These are phyloP conservation scores for Polytrichum commune DNA, from an alignment of 225 moss, liverwort and hornwort genomes.

Conservation along the genomic window DNA sequence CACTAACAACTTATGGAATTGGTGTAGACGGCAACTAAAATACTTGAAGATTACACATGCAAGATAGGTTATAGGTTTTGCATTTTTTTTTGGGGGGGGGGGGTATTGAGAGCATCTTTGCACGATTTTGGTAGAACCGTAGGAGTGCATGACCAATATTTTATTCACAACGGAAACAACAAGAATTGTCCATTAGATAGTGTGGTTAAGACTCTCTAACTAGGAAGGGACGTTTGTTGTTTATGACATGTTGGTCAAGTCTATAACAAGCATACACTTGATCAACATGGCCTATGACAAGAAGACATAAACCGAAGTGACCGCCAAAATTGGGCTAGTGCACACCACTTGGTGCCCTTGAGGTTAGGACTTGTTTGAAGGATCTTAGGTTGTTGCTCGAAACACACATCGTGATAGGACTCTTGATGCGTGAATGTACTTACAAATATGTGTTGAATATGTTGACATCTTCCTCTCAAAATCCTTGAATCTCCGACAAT, in stretches of 20 bases:
- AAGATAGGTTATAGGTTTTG: no score
- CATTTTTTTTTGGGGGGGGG: neutral
- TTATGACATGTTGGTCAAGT: neutral
- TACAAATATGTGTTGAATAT: neutral
- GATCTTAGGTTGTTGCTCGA: neutral
- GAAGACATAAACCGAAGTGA: neutral
- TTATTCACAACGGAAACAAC: no score
- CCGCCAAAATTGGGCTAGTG: neutral
- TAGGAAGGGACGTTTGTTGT: neutral
- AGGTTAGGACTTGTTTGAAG: neutral
- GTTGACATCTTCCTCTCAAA: neutral
- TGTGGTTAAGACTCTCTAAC: neutral
- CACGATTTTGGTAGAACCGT: no score
- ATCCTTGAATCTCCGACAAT: neutral
- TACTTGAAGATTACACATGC: neutral
- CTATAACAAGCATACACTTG: neutral
- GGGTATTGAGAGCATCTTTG: no score
- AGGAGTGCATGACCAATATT: no score
- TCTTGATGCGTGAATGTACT: neutral
- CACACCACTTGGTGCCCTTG: neutral
- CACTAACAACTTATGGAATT: neutral
- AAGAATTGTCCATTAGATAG: neutral
- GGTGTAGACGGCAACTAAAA: neutral
- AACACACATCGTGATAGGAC: neutral
- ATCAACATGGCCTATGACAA: neutral